Base-by-base conservation (phyloP, 257 asterid species). In the Mentha longifolia region DNA sequence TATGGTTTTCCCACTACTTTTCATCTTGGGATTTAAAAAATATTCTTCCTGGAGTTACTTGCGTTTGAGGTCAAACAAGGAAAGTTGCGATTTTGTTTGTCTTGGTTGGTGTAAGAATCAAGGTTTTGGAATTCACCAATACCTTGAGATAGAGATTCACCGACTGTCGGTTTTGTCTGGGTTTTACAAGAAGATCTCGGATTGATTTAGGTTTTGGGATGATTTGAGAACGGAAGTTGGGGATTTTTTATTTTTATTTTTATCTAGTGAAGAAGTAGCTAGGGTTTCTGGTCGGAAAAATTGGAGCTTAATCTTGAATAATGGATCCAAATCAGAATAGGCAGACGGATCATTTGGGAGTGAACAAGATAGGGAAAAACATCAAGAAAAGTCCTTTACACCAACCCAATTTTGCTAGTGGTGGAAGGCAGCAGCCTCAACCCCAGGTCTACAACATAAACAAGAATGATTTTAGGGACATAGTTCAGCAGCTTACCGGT, bases 371-470 rank as follows among this genome's bases (percentile, higher is more conserved):
- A 72, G 97, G 97, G 9, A 92, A 84, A 81, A 90, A 84, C 72
- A 92, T 92, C 45, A 90, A 87, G 89, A 92, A 92, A 76, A 92
- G 97, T 57, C 95, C 98, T 0, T 6, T 92, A 50, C 96, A 90
- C 81, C 97, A 92, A 50, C 96, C 97, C 9, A 87, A 78, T 66
- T 92, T 92, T 37, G 50, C 78, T 42, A 79, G 47, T 70, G 65
- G 87, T 75, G 83, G 82, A 15, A 85, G 89, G 85, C 98, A 80
- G 75, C 98, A 86, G 77, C 88, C 96, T 59, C 97, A 90, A 58
- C 97, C 97, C 55, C 97, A 85, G 73, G 98, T 92, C 33, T 92
- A 92, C 84, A 92, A 90, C 57, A 90, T 92, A 8, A 85, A 90
- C 88, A 92, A 90, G 90, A 92, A 88, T 39, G 96, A 92, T 84